These are phyloP conservation scores for Hordeum marinum DNA, from an alignment of 176 grass and related monocot genomes.

Conservation along the genomic window DNA sequence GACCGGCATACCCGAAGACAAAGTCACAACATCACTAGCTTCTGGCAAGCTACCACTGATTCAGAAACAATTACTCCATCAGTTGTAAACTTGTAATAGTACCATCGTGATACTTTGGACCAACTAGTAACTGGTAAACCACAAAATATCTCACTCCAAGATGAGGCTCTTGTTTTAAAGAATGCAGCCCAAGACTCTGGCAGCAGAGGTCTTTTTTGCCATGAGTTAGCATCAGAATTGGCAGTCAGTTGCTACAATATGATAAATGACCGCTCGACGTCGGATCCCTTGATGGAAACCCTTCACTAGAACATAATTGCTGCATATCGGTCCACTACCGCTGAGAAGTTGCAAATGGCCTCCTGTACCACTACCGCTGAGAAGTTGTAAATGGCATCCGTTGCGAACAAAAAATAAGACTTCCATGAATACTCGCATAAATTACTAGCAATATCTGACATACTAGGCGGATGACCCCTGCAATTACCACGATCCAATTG, in stretches of 20 bases:
- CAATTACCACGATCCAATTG: neutral
- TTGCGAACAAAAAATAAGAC: neutral
- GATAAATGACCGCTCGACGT: neutral
- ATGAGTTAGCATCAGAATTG: neutral
- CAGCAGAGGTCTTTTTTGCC: neutral
- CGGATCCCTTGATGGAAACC: neutral
- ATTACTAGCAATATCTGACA: neutral
- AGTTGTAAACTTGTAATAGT: neutral
- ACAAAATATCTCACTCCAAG: neutral
- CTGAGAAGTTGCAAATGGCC: neutral
- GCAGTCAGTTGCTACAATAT: neutral
- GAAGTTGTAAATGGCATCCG: neutral
- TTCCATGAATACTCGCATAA: neutral
- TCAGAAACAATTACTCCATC: neutral
- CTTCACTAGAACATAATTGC: neutral
- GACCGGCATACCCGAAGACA: neutral
- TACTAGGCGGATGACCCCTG: neutral
- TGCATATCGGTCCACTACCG: neutral
- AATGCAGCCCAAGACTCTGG: neutral
- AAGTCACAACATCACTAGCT: conserved; percentile 7
- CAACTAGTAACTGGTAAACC: neutral
- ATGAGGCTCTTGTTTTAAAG: neutral
- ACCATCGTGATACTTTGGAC: neutral
- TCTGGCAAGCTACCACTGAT: conserved; percentile 1
- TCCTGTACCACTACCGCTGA: neutral